Percentiles rank a stretch among this genome's conserved stretches.
Evolutionary conservation across 2,329 filamentous ascomycete species (phyloP).

Genomic region (Fusarium sp.): DNA sequence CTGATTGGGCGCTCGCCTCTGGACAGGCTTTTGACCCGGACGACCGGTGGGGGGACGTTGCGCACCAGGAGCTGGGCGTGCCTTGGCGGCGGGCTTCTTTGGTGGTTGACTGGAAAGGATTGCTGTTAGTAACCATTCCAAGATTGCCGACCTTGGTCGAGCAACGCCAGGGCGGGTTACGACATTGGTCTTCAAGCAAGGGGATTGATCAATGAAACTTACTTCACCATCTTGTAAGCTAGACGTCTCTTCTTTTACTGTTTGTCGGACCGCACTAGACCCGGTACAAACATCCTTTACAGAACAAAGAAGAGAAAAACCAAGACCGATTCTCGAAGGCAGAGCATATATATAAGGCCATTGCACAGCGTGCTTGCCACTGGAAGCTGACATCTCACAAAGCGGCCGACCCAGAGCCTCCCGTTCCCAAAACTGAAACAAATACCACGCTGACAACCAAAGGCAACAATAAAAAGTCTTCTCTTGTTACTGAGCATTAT

Average conservation of each 20-base stretch:
- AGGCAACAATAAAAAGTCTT: background rate
- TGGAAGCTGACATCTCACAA: background rate
- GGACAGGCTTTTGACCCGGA: background rate
- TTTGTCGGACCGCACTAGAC: background rate
- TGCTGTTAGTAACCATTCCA: background rate
- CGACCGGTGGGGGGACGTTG: slow-evolving; percentile 6
- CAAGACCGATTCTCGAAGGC: accelerated
- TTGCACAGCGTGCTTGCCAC: too few relatives aligned
- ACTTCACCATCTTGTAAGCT: slow-evolving; percentile 4
- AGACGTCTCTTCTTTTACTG: accelerated
- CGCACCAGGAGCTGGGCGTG: background rate
- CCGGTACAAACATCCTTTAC: accelerated
- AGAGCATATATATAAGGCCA: background rate
- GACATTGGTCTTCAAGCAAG: background rate
- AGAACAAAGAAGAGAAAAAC: accelerated
- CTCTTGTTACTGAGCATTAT: background rate
- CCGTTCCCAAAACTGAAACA: background rate
- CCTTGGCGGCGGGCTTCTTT: background rate
- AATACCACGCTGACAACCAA: slow-evolving; percentile 2
- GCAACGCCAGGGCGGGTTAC: background rate
- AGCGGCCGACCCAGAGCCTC: background rate
- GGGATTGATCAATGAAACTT: background rate
- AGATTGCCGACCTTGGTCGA: background rate
- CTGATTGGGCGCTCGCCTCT: slow-evolving; percentile 8
- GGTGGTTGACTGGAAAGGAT: background rate